A percentile compares a stretch with the other conserved stretches of the same genome.
Conservation (phyloP, 2,329 filamentous ascomycete genomes). For the Claviceps quebecensis region DNA sequence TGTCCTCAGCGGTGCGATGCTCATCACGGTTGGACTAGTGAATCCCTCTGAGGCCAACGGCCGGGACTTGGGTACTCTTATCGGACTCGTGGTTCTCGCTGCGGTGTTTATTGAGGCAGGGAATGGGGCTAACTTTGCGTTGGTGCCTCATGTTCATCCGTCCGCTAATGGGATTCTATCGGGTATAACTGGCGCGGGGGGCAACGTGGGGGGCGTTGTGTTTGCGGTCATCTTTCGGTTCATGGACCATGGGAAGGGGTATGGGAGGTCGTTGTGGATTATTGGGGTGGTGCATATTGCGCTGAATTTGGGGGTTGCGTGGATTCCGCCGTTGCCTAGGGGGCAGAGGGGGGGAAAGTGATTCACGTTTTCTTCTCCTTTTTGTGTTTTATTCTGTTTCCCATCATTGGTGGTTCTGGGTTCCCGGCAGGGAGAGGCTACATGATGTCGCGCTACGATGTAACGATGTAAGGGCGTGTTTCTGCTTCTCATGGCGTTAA, state of each 20-base stretch:
- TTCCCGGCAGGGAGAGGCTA: too few species aligned
- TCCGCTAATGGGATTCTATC: conserved; percentile 66
- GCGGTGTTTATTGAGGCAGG: conserved; percentile 73
- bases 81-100: conserved; percentile 63
- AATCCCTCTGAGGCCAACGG: conserved; percentile 42
- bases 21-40: conserved; percentile 48
- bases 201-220: conserved; percentile 74
- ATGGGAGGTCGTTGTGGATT: conserved; percentile 63
- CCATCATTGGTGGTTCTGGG: too few species aligned
- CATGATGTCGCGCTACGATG: too few species aligned
- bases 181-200: conserved; percentile 63
- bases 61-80: conserved; percentile 39
- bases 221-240: conserved; percentile 78
- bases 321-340: conserved; percentile 40
- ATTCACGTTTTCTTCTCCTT: not conserved
- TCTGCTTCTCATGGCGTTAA: too few species aligned
- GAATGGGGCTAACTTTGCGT: conserved; percentile 75
- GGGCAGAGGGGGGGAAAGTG: conserved; percentile 22
- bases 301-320: conserved; percentile 49
- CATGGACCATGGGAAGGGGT: conserved; percentile 45
- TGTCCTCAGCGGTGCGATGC: conserved; percentile 41
- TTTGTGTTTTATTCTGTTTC: not conserved
- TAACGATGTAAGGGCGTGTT: too few species aligned
- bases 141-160: conserved; percentile 78
- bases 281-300: conserved; percentile 63